Evolutionary conservation across 2,329 filamentous ascomycete genomes (phyloP).

Genomic region (Ophiostoma ulmi): DNA sequence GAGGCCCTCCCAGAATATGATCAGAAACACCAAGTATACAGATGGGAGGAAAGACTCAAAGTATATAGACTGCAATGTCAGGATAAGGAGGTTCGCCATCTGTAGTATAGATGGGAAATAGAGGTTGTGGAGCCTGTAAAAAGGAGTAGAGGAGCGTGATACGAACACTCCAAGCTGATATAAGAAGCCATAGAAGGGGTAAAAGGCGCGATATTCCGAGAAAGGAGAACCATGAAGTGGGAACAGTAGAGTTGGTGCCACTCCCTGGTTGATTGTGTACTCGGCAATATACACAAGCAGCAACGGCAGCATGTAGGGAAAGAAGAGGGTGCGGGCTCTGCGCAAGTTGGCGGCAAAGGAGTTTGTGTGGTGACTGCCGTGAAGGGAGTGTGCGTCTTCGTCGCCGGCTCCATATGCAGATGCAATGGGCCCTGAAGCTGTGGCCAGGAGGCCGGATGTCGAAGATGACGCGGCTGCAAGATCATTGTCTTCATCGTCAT

Average conservation of each 20-base stretch:
- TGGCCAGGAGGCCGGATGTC: not conserved
- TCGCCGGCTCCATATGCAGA: constrained; percentile 18
- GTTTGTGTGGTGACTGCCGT: not conserved
- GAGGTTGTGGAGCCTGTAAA: constrained; percentile 72
- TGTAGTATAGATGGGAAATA: constrained; percentile 82
- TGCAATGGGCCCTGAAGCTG: not conserved
- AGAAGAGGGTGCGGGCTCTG: constrained; percentile 65
- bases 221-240: constrained; percentile 74
- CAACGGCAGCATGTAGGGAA: constrained; percentile 82
- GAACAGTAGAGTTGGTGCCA: constrained; percentile 84
- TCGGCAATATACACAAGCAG: constrained; percentile 91
- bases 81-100: constrained; percentile 66
- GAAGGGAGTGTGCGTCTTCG: constrained; percentile 25
- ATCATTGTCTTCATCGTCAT: constrained; percentile 33
- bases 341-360: constrained; percentile 50
- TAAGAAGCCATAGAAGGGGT: constrained; percentile 88
- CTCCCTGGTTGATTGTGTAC: constrained; percentile 96
- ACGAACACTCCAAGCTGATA: constrained; percentile 96
- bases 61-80: constrained; percentile 71
- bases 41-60: constrained; percentile 66
- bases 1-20: constrained; percentile 92
- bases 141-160: constrained; percentile 84
- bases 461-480: not conserved
- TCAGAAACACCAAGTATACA: constrained; percentile 76
- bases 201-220: constrained; percentile 75